These are phyloP conservation scores for Phytophthora cryptogea DNA, from an alignment of 352 stramenopile species.

Conservation along the genomic window DNA sequence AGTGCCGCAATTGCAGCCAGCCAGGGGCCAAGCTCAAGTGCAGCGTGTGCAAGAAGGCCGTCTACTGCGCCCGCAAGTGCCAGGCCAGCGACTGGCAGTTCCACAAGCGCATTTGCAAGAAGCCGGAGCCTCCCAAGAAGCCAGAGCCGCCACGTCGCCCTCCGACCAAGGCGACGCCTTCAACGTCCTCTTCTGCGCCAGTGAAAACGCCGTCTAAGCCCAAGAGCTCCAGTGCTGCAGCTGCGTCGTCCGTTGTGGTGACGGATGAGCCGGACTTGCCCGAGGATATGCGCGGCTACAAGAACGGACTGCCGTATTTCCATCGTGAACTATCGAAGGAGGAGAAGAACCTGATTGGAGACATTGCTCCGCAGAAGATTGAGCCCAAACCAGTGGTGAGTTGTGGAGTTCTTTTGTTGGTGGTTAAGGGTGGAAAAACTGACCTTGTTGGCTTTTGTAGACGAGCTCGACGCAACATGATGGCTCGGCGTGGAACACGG, in stretches of 20 bases:
- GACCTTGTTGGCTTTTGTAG: constrained; percentile 14
- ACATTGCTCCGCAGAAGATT: constrained; percentile 91
- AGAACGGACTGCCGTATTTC: constrained; percentile 94
- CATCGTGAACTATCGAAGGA: constrained; percentile 97
- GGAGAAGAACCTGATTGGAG: constrained; percentile 96
- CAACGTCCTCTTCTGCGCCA: constrained; percentile 17
- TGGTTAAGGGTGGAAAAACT: not conserved
- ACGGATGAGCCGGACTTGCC: constrained; percentile 70
- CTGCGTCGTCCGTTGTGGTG: constrained; percentile 58
- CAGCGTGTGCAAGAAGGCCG: constrained; percentile 85
- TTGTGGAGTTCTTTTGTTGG: not conserved
- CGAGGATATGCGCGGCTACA: constrained; percentile 72
- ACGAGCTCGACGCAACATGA: constrained; percentile 47
- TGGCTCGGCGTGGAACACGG: constrained; percentile 91
- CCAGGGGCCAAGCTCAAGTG: constrained; percentile 82
- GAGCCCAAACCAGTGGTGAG: constrained; percentile 43
- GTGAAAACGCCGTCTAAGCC: constrained; percentile 31
- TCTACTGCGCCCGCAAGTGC: constrained; percentile 81
- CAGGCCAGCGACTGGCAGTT: constrained; percentile 87
- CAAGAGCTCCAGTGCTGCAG: constrained; percentile 21
- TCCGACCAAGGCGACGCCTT: constrained; percentile 14
- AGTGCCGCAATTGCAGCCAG: constrained; percentile 84
- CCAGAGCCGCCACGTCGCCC: constrained; percentile 34
- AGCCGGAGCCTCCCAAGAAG: constrained; percentile 68
- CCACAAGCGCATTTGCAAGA: constrained; percentile 90